A percentile compares a stretch with the other conserved stretches of the same genome.
Conservation (phyloP, 176 grass and related monocot species). For the Microstegium vimineum region DNA sequence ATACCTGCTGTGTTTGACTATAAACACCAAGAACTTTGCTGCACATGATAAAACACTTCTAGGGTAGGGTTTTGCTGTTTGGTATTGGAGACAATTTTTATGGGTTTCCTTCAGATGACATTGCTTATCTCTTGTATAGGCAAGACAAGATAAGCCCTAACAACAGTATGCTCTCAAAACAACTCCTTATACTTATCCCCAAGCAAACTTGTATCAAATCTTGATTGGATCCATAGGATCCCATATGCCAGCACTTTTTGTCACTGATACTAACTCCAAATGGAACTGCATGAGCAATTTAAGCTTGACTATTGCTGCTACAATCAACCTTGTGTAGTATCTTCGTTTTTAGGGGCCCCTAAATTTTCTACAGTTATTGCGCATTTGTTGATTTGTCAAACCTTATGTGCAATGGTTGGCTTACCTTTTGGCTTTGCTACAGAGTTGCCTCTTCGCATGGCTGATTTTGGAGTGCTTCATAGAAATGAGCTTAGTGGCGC, state of each 20-base stretch:
- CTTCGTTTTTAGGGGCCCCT: not conserved
- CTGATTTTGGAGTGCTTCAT: slow-evolving; percentile 98
- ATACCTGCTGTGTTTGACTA: not conserved
- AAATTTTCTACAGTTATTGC: not conserved
- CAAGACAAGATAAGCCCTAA: not conserved
- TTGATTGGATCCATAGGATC: not conserved
- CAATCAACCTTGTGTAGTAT: not conserved
- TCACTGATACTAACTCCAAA: not conserved
- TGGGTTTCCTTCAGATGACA: not conserved
- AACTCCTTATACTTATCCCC: not conserved
- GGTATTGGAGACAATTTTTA: not conserved
- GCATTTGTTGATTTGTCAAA: not conserved
- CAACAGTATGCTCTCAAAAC: not conserved
- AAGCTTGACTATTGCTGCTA: not conserved
- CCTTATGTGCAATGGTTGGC: not conserved
- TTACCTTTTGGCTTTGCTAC: slow-evolving; percentile 40
- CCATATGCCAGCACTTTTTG: not conserved
- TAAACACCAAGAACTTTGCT: not conserved
- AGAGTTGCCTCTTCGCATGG: slow-evolving; percentile 94
- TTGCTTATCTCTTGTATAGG: not conserved
- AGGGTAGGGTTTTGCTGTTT: not conserved
- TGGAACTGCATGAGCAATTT: not conserved
- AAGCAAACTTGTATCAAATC: not conserved
- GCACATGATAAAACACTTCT: not conserved
- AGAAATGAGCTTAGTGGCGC: slow-evolving; percentile 96